phyloP scores from a whole-genome alignment of 176 grass and related monocot species.

The Zoysia japonica region DNA sequence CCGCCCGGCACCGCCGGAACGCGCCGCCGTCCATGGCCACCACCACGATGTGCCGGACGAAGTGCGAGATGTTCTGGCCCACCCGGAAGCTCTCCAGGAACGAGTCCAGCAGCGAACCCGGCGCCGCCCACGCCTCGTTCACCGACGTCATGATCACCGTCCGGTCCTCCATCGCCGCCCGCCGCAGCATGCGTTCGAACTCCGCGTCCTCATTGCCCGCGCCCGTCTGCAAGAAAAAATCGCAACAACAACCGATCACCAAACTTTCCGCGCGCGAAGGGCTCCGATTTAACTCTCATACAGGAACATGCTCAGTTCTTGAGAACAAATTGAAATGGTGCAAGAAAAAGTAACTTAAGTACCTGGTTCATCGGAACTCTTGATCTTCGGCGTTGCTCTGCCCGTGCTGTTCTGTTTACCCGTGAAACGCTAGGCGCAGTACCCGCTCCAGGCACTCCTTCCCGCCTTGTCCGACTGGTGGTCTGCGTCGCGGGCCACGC shows the following conservation, averaged over 20 bases:
- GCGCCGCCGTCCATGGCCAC: constrained; percentile 34
- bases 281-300: no score
- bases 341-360: not conserved
- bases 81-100: constrained; percentile 64
- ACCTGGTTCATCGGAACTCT: constrained; percentile 14
- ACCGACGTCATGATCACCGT: constrained; percentile 52
- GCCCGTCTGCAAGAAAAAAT: not conserved
- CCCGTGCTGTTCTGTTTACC: not conserved
- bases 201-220: not conserved
- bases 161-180: constrained; percentile 42
- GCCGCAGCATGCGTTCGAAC: constrained; percentile 23
- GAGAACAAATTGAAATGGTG: no score
- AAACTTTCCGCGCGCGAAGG: no score
- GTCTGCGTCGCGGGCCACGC: not conserved
- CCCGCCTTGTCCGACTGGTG: not conserved
- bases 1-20: constrained; percentile 30
- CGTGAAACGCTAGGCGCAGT: not conserved
- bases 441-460: not conserved
- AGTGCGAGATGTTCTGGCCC: constrained; percentile 31
- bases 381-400: not conserved
- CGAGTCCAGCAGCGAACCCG: constrained; percentile 43
- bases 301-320: no score
- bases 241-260: no score
- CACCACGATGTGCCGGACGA: constrained; percentile 41
- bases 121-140: constrained; percentile 51